Percentiles rank a stretch among this genome's conserved stretches.
phyloP scores from a whole-genome alignment of 2,329 filamentous ascomycete species.

The Ophiostoma pallidulum region DNA sequence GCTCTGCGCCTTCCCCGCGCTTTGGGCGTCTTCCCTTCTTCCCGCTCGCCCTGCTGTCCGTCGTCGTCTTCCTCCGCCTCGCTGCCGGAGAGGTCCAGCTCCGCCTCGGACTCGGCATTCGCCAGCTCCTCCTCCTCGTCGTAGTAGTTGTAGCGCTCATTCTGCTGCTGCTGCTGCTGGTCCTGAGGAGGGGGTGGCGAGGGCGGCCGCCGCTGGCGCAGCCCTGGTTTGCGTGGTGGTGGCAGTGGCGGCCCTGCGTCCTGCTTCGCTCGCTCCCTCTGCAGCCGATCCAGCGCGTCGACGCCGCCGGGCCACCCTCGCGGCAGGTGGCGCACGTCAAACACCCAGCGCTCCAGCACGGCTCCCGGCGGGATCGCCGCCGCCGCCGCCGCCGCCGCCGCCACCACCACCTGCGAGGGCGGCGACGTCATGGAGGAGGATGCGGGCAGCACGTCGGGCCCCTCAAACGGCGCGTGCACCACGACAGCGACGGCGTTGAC shows the following conservation, averaged over 20 bases:
- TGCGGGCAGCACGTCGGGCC: no score
- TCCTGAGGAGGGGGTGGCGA: no score
- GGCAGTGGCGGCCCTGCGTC: no score
- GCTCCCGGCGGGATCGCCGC: conserved; percentile 26
- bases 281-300: conserved; percentile 23
- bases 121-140: conserved; percentile 11
- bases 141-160: conserved; percentile 8
- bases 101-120: conserved; percentile 11
- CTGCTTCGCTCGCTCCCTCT: conserved; percentile 10
- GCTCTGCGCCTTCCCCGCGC: no score
- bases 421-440: no score
- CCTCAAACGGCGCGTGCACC: conserved; percentile 15
- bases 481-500: conserved; percentile 14
- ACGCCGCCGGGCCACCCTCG: conserved; percentile 28
- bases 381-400: no score
- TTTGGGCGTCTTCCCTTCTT: no score
- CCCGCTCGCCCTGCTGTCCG: no score
- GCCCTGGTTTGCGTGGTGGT: no score
- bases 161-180: neutral
- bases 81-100: conserved; percentile 1
- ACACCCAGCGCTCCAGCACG: conserved; percentile 53
- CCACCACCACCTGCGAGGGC: no score
- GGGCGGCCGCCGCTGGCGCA: neutral
- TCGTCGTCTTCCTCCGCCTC: neutral
- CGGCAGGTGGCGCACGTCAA: conserved; percentile 47